Evolutionary conservation across 768 basidiomycete species (phyloP).

Genomic region (Lactarius hengduanensis): DNA sequence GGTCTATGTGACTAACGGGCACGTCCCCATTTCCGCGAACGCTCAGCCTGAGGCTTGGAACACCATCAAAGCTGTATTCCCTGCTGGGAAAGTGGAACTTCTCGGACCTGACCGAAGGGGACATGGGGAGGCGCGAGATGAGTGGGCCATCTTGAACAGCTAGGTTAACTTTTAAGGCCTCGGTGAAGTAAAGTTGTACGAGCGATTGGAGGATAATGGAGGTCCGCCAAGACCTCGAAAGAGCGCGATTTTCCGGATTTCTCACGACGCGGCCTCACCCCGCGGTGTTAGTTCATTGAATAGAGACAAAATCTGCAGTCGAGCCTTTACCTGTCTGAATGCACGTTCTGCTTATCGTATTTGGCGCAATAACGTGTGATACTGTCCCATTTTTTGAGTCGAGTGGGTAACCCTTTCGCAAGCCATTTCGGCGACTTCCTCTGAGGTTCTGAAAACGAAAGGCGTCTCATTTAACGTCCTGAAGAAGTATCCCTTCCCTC

Average conservation of each 20-base stretch:
- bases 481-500: background rate
- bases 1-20: slow-evolving; percentile 21
- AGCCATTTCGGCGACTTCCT: too few relatives aligned
- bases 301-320: background rate
- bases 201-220: background rate
- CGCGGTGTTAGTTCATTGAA: background rate
- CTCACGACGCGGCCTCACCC: background rate
- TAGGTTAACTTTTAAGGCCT: background rate
- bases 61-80: slow-evolving; percentile 3
- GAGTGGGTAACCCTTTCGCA: too few relatives aligned
- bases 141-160: background rate
- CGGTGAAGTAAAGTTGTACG: background rate
- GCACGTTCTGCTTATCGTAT: too few relatives aligned
- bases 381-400: too few relatives aligned
- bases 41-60: background rate
- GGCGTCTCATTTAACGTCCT: background rate
- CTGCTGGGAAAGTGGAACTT: background rate
- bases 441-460: too few relatives aligned
- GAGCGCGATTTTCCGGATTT: background rate
- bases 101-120: background rate
- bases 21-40: background rate
- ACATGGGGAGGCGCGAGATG: background rate
- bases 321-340: too few relatives aligned
- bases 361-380: too few relatives aligned
- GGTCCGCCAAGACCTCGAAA: background rate